Evolutionary conservation across 345 rosid species (phyloP).

Genomic region (Lepidium aucheri): DNA sequence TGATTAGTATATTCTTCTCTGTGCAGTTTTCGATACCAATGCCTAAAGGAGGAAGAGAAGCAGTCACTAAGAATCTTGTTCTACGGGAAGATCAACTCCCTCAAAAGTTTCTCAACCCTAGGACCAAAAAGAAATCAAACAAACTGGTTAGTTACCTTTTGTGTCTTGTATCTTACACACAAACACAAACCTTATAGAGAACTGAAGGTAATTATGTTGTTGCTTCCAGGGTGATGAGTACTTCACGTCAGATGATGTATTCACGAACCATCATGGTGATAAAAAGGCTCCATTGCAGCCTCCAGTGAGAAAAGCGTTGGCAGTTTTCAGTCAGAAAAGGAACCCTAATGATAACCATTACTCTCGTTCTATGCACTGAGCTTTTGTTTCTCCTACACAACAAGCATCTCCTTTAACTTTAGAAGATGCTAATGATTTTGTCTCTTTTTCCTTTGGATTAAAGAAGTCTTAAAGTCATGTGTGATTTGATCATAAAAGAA

Average conservation of each 20-base stretch:
- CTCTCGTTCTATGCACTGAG: constrained; percentile 51
- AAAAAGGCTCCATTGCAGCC: constrained; percentile 63
- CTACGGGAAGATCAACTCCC: constrained; percentile 96
- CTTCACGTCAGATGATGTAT: constrained; percentile 43
- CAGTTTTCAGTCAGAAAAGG: constrained; percentile 76
- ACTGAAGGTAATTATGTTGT: not conserved
- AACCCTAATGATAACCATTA: constrained; percentile 96
- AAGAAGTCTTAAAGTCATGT: not conserved
- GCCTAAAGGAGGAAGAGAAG: constrained; percentile 94
- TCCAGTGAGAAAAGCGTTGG: constrained; percentile 76
- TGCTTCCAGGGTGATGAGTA: constrained; percentile 61
- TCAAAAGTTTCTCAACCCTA: constrained; percentile 72
- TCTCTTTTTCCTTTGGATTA: not conserved
- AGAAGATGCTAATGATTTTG: not conserved
- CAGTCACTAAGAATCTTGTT: constrained; percentile 64
- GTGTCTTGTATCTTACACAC: not conserved
- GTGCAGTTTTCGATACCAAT: constrained; percentile 75
- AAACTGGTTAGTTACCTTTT: constrained; percentile 40
- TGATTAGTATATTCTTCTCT: not conserved
- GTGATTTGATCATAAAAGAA: not conserved
- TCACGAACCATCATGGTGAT: constrained; percentile 50
- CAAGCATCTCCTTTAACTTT: not conserved
- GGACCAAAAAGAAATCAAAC: constrained; percentile 64
- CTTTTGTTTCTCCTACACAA: not conserved
- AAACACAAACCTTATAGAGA: not conserved